Base-by-base conservation (phyloP, 805 yeast genomes). In the Teunomyces gatunensis region DNA sequence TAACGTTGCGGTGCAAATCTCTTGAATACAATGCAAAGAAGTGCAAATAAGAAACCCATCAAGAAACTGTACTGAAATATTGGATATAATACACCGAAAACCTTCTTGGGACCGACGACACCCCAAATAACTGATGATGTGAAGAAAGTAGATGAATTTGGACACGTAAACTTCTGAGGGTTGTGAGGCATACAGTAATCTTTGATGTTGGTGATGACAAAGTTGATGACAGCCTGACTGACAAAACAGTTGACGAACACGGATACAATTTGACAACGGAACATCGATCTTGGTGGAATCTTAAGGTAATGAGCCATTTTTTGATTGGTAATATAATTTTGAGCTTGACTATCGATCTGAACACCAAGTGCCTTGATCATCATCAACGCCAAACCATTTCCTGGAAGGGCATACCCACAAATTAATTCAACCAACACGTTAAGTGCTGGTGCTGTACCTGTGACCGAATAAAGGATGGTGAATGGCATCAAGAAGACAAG, bases 81-180 rank as follows among this genome's bases (percentile, higher is more conserved):
- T 25, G 71, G 73, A 50, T 68, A 68, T 23, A 67, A 49, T 12
- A 66, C 66, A 11, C 50, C 50, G 45, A 67, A 67, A 2, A 66
- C 69, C 47, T 58, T 65, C 58, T 60, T 61, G 5, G 60, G 63
- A n/a, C 61, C 62, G 48, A 84, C 74, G 59, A 65, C 75, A 47
- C 87, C 89, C 88, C 88, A 84, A 40, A 81, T 61, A 20, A 84
- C 72, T 0, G 85, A 76, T 2, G 87, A 79, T 32, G 75, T 71
- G 64, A 68, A 81, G 58, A 77, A 80, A 1, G 58, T 54, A 12
- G 47, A 56, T 5, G 67, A 53, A 27, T 47, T 46, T 25, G 69
- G 67, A 50, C 69, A 65, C 7, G 77, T 48, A 51, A 65, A 64
- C 41, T 58, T 60, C 35, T 64, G 63, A 17, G 28, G 28, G 17